Base-by-base conservation (phyloP, 768 basidiomycete species). In the Asterophora parasitica region DNA sequence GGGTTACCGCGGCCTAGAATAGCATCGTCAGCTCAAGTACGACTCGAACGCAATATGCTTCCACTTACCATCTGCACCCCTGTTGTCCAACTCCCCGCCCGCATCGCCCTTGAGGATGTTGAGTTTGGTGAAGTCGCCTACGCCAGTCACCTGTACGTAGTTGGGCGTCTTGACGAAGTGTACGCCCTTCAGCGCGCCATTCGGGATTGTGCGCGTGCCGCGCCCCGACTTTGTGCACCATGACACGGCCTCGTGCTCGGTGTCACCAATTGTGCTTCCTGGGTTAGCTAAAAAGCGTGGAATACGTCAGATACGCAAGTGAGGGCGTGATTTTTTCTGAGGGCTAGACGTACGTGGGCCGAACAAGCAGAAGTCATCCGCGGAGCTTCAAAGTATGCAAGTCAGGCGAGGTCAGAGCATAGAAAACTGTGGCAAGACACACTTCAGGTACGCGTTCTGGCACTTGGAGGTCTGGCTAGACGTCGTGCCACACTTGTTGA, bases 211-310 rank as follows among this genome's bases (percentile, higher is more conserved):
- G 42, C 90, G 85, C 0, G 86, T 76, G 7, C 89, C 90, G 31
- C 78, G 77, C 7, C 83, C 83, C 19, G 74, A 73, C 61, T 85
- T 82, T 27, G 82, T 82, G 72, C 88, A 94, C 74, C 78, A 92
- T 0, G 86, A 78, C 2, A 92, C 84, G 48, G 77, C 80, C 42
- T 76, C 64, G 30, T 74, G 77, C 60, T 92, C 90, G 0, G 79
- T 81, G 46, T 85, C 77, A 31, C 79, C 85, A 46, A 92, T 82
- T 17, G 70, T 67, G 12, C 75, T 75, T 52, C 70, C 65, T 2
- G 70, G 45, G 17, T 42, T 34, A 19, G 60, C 55, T 57, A 37
- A 20, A 9, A 11, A 2, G 13, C 11, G 39, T 26, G 13, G 8
- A 16, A 32, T 16, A 3, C 8, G 12, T 8, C 1, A 4, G 13